Conservation (phyloP, 1,284 basidiomycete species). For the Ceratobasidium theobromae region DNA sequence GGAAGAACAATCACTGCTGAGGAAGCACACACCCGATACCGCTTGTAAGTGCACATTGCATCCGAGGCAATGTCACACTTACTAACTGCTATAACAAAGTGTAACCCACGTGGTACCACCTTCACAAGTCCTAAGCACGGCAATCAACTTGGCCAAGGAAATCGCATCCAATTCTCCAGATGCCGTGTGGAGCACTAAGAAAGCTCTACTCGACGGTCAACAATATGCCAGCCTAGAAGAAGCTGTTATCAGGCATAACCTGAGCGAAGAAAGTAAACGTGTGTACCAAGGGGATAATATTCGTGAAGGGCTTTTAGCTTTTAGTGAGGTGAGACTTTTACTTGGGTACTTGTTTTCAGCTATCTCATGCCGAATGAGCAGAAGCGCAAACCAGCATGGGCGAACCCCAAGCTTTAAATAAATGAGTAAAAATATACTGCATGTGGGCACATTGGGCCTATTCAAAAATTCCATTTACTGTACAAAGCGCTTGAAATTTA, state of each 20-base stretch:
- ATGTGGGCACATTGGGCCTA: too few species aligned
- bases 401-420: constrained; percentile 60
- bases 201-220: constrained; percentile 57
- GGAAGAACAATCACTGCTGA: constrained; percentile 66
- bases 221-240: constrained; percentile 59
- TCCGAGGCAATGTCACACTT: constrained; percentile 39
- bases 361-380: constrained; percentile 38
- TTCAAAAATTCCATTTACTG: too few species aligned
- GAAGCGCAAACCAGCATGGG: constrained; percentile 63
- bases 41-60: constrained; percentile 61
- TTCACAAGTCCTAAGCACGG: constrained; percentile 59
- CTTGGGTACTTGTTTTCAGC: constrained; percentile 11
- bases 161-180: constrained; percentile 76
- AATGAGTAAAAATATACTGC: too few species aligned
- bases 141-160: constrained; percentile 62
- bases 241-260: constrained; percentile 53
- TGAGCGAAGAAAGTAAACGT: constrained; percentile 54
- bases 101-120: constrained; percentile 67
- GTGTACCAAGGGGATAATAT: constrained; percentile 73
- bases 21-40: constrained; percentile 68
- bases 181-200: constrained; percentile 75
- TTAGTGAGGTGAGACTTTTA: constrained; percentile 46
- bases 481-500: too few species aligned
- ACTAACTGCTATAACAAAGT: constrained; percentile 45
- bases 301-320: constrained; percentile 58